phyloP scores from a whole-genome alignment of 1,139 yeast genomes.

The Yamadazyma diospyri region DNA sequence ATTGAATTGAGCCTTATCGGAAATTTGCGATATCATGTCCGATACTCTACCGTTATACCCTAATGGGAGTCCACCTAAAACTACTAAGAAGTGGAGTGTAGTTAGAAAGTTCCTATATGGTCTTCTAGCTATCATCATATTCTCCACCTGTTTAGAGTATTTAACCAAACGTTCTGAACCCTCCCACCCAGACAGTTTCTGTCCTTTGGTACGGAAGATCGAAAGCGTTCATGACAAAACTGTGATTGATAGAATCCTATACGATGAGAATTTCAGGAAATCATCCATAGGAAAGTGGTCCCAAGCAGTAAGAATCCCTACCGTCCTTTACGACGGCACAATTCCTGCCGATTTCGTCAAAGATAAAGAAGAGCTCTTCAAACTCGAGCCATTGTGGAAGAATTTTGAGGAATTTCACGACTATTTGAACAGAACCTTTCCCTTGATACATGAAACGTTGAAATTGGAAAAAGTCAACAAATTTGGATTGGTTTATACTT shows the following conservation, averaged over 20 bases:
- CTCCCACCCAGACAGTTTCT: slow-evolving; percentile 24
- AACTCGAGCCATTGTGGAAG: slow-evolving; percentile 29
- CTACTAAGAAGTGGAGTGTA: slow-evolving; percentile 2
- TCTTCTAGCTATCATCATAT: slow-evolving; percentile 1
- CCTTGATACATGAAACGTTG: slow-evolving; percentile 29
- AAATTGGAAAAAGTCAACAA: slow-evolving; percentile 31
- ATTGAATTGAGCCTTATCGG: no score
- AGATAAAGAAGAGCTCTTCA: slow-evolving; percentile 22
- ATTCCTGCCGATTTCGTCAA: slow-evolving; percentile 23
- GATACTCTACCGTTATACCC: slow-evolving; percentile 4
- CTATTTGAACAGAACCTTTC: slow-evolving; percentile 28
- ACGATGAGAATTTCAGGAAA: slow-evolving; percentile 38
- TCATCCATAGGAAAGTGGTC: slow-evolving; percentile 42
- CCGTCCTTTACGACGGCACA: slow-evolving; percentile 60
- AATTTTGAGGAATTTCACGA: slow-evolving; percentile 26
- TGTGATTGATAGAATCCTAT: slow-evolving; percentile 25
- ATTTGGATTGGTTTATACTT: slow-evolving; percentile 34
- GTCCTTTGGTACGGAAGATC: slow-evolving; percentile 34
- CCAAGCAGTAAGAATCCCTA: slow-evolving; percentile 60
- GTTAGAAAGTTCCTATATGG: slow-evolving; percentile 2
- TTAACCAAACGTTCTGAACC: slow-evolving; percentile 1
- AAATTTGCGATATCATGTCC: slow-evolving; percentile 3
- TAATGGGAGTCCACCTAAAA: not conserved
- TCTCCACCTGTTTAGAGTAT: slow-evolving; percentile 1
- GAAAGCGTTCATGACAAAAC: slow-evolving; percentile 24